A percentile compares a stretch with the other conserved stretches of the same genome.
phyloP scores from a whole-genome alignment of 2,329 filamentous ascomycete genomes.

The Ascochyta lentis region DNA sequence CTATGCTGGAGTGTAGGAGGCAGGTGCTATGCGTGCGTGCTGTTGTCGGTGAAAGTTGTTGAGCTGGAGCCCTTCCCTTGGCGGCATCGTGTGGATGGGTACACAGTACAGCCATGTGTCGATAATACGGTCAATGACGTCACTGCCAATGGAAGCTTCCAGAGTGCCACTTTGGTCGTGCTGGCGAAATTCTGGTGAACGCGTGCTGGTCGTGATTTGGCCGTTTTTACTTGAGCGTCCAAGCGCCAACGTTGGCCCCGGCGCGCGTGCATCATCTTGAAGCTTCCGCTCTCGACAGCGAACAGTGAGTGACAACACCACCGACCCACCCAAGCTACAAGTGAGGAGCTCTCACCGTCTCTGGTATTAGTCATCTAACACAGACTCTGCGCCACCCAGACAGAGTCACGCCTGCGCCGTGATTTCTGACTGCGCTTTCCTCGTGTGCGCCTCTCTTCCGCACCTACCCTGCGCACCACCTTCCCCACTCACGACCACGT shows the following conservation, averaged over 20 bases:
- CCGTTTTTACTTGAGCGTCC: conserved; percentile 19
- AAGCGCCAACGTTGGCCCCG: conserved; percentile 1
- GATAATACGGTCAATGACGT: conserved; percentile 1
- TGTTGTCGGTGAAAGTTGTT: too few species aligned
- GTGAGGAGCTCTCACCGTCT: conserved; percentile 11
- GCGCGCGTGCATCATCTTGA: conserved; percentile 18
- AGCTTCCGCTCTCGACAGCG: conserved; percentile 16
- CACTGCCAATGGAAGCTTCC: conserved; percentile 10
- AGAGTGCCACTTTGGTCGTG: not conserved
- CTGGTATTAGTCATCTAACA: conserved; percentile 20
- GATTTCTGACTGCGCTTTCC: conserved; percentile 16
- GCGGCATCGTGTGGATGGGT: too few species aligned
- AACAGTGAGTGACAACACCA: conserved; percentile 22
- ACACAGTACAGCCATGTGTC: too few species aligned
- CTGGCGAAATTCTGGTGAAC: conserved; percentile 6
- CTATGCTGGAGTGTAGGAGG: too few species aligned
- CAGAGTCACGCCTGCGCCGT: conserved; percentile 49
- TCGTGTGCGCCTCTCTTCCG: conserved; percentile 5
- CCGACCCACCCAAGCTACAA: conserved; percentile 21
- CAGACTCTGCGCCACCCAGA: conserved; percentile 19
- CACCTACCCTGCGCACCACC: conserved; percentile 12
- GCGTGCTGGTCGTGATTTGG: conserved; percentile 16
- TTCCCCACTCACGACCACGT: conserved; percentile 10
- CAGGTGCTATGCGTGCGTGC: not conserved
- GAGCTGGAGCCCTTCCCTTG: too few species aligned